These are phyloP conservation scores for Allomyces arbusculus DNA, from an alignment of 192 early-diverging fungal species.

Conservation along the genomic window DNA sequence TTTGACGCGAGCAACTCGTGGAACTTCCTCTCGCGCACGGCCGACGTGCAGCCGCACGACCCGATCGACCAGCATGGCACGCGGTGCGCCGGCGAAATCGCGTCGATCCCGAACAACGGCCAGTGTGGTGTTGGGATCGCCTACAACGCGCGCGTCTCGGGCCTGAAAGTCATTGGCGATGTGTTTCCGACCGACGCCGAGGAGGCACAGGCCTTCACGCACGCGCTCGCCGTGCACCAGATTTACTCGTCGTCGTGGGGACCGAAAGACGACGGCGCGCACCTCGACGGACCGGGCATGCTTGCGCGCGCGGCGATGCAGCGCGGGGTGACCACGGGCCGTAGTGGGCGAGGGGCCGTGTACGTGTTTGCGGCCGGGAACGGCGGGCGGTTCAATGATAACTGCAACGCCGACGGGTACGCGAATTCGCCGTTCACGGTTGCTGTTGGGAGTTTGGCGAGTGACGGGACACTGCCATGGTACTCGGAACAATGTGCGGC, in stretches of 20 bases:
- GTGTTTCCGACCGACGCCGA: slow-evolving; percentile 56
- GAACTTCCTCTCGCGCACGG: neutral
- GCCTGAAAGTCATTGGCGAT: slow-evolving; percentile 7
- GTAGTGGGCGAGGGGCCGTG: slow-evolving; percentile 65
- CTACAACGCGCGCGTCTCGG: slow-evolving; percentile 63
- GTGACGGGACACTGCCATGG: slow-evolving; percentile 47
- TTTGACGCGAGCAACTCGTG: neutral
- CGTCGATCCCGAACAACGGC: slow-evolving; percentile 68
- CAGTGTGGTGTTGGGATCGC: slow-evolving; percentile 82
- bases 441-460: slow-evolving; percentile 70
- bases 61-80: slow-evolving; percentile 82
- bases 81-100: slow-evolving; percentile 92
- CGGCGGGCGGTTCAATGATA: slow-evolving; percentile 56
- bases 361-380: slow-evolving; percentile 92
- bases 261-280: slow-evolving; percentile 66
- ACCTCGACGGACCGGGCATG: slow-evolving; percentile 62
- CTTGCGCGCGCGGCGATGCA: slow-evolving; percentile 63
- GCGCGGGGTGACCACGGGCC: slow-evolving; percentile 67
- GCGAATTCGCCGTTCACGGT: slow-evolving; percentile 90
- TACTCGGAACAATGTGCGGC: slow-evolving; percentile 81
- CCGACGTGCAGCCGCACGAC: slow-evolving; percentile 26
- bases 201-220: slow-evolving; percentile 79
- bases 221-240: slow-evolving; percentile 62
- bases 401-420: slow-evolving; percentile 94
- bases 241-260: slow-evolving; percentile 99